A percentile compares a stretch with the other conserved stretches of the same genome.
Conservation (phyloP, 371 early-diverging fungal genomes). For the Lichtheimia ornata region DNA sequence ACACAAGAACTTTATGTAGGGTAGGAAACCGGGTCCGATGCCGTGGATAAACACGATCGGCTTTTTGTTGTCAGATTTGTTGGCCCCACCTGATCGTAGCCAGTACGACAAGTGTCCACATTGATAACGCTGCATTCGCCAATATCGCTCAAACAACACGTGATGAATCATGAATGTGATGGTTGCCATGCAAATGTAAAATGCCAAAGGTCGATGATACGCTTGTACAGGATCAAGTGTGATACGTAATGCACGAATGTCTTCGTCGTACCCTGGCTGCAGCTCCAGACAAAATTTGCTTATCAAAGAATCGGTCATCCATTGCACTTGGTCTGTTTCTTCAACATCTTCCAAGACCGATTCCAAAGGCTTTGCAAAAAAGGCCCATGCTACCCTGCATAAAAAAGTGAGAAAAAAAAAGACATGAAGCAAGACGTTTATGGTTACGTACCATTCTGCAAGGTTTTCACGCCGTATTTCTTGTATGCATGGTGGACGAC, state of each 20-base stretch:
- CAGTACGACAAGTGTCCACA: constrained; percentile 49
- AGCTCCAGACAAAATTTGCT: constrained; percentile 40
- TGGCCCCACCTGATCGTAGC: constrained; percentile 43
- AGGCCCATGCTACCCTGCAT: constrained; percentile 57
- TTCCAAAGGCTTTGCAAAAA: constrained; percentile 45
- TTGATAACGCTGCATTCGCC: constrained; percentile 29
- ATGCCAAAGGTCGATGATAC: constrained; percentile 61
- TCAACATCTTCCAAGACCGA: constrained; percentile 35
- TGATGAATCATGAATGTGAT: constrained; percentile 6
- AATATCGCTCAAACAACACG: constrained; percentile 19
- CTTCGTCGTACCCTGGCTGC: constrained; percentile 54
- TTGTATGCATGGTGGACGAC: constrained; percentile 34
- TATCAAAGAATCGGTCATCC: constrained; percentile 50
- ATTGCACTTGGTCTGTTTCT: constrained; percentile 35
- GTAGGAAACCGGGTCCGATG: constrained; percentile 64
- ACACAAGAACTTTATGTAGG: constrained; percentile 55
- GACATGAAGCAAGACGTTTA: not conserved
- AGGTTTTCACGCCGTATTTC: constrained; percentile 53
- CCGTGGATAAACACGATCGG: constrained; percentile 77
- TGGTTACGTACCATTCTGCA: constrained; percentile 48
- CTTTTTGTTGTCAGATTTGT: constrained; percentile 43
- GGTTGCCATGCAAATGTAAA: constrained; percentile 48
- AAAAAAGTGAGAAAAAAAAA: constrained; percentile 10
- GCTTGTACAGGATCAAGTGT: constrained; percentile 68
- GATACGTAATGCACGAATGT: constrained; percentile 55